phyloP scores from a whole-genome alignment of 1,284 basidiomycete species.

The Farysia itapuensis region DNA sequence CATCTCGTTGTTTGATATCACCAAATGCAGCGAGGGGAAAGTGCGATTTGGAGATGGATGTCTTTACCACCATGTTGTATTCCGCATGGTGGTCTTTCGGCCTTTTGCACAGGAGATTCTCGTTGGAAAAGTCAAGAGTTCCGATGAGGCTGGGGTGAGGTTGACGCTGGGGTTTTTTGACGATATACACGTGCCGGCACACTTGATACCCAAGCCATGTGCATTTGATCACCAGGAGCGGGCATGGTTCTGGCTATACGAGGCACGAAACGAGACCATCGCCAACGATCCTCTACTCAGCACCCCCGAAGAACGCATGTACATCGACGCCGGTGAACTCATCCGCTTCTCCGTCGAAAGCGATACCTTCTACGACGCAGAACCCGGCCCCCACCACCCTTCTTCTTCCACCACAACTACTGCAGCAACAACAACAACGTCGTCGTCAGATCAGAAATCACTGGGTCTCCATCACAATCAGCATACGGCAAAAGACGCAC shows the following conservation, averaged over 20 bases:
- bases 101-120: slow-evolving; percentile 89
- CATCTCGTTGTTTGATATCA: slow-evolving; percentile 82
- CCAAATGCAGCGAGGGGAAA: slow-evolving; percentile 83
- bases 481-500: slow-evolving; percentile 5
- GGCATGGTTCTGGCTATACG: slow-evolving; percentile 61
- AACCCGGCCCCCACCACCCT: slow-evolving; percentile 71
- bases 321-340: slow-evolving; percentile 78
- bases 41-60: slow-evolving; percentile 92
- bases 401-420: slow-evolving; percentile 3
- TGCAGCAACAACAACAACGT: too few relatives aligned
- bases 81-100: slow-evolving; percentile 85
- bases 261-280: slow-evolving; percentile 52
- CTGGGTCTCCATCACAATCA: slow-evolving; percentile 9
- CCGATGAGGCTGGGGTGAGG: slow-evolving; percentile 69
- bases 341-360: slow-evolving; percentile 84
- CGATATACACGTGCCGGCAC: slow-evolving; percentile 77
- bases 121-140: slow-evolving; percentile 75
- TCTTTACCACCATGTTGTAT: slow-evolving; percentile 92
- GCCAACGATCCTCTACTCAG: slow-evolving; percentile 33
- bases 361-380: slow-evolving; percentile 86
- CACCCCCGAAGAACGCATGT: slow-evolving; percentile 71
- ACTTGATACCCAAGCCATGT: slow-evolving; percentile 71
- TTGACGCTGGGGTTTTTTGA: slow-evolving; percentile 91
- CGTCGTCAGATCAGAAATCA: not conserved
- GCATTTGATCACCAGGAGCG: slow-evolving; percentile 66